Conservation (phyloP, 2,329 filamentous ascomycete species). For the Exophiala phaeomuriformis region DNA sequence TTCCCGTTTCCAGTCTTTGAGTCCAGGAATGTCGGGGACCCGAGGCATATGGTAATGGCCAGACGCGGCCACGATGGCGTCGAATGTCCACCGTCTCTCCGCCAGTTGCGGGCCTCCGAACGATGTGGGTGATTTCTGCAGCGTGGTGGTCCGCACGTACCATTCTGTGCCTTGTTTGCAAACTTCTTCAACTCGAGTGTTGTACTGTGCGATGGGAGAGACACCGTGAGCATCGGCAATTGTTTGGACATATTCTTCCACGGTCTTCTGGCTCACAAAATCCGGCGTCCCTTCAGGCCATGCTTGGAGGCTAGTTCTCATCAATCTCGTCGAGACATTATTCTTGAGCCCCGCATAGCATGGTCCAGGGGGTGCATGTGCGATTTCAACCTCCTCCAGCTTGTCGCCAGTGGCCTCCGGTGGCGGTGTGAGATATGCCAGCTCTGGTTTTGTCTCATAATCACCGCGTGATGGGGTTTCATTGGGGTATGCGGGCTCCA, state of each 20-base stretch:
- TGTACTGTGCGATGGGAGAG: conserved; percentile 45
- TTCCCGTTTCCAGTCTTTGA: conserved; percentile 40
- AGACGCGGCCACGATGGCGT: conserved; percentile 47
- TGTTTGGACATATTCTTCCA: conserved; percentile 57
- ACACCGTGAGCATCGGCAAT: conserved; percentile 48
- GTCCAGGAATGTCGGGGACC: conserved; percentile 44
- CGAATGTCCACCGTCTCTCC: conserved; percentile 35
- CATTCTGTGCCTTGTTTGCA: conserved; percentile 45
- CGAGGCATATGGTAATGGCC: conserved; percentile 49
- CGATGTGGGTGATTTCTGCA: conserved; percentile 28
- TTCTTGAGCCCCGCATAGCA: conserved; percentile 49
- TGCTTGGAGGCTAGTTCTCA: conserved; percentile 42
- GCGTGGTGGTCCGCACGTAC: conserved; percentile 45
- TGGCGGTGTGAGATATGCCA: conserved; percentile 19
- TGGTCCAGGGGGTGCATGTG: conserved; percentile 49
- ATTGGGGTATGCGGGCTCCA: conserved; percentile 44
- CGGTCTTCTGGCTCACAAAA: conserved; percentile 50
- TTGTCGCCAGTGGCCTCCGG: conserved; percentile 12
- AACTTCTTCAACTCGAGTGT: conserved; percentile 53
- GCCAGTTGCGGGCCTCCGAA: conserved; percentile 9
- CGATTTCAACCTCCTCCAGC: conserved; percentile 24
- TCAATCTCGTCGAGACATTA: conserved; percentile 47
- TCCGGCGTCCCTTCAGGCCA: conserved; percentile 57
- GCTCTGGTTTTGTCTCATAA: conserved; percentile 24
- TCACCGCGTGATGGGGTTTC: conserved; percentile 33